Conservation (phyloP, 768 basidiomycete genomes). For the Phaeotremella skinneri region DNA sequence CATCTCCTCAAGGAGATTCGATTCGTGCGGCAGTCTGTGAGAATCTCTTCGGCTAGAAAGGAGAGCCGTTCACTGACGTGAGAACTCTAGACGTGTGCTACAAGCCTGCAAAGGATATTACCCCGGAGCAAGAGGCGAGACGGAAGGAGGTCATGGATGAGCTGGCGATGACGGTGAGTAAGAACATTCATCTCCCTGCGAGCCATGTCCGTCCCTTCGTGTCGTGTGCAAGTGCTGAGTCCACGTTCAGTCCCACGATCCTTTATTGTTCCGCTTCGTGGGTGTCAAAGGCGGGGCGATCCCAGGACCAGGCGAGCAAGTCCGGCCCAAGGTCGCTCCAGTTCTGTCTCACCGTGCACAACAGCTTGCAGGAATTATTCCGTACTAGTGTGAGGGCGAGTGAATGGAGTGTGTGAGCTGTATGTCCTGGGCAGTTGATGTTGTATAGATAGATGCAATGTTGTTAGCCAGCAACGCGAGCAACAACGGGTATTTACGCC, state of each 20-base stretch:
- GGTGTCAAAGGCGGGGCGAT: background rate
- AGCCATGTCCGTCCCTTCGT: too few species aligned
- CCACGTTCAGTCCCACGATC: constrained; percentile 25
- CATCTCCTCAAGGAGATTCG: constrained; percentile 16
- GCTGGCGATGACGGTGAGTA: constrained; percentile 32
- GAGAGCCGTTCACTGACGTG: background rate
- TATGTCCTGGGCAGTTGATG: too few species aligned
- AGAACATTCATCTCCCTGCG: too few species aligned
- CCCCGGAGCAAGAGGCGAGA: constrained; percentile 24
- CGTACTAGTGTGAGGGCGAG: constrained; percentile 20
- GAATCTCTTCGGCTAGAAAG: background rate
- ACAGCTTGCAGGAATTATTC: constrained; percentile 28
- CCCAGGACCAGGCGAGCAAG: constrained; percentile 10
- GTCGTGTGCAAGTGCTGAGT: background rate
- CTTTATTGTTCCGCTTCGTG: constrained; percentile 23
- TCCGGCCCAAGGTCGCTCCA: constrained; percentile 10
- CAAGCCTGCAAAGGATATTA: constrained; percentile 42
- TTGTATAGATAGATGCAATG: too few species aligned
- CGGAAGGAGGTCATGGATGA: constrained; percentile 31
- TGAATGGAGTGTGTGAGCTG: too few species aligned
- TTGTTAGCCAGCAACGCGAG: too few species aligned
- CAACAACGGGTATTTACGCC: too few species aligned
- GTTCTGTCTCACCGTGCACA: constrained; percentile 20
- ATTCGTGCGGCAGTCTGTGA: background rate
- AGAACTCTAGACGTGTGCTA: constrained; percentile 44